These are phyloP conservation scores for Achlya hypogyna DNA, from an alignment of 352 stramenopile species.

Conservation along the genomic window DNA sequence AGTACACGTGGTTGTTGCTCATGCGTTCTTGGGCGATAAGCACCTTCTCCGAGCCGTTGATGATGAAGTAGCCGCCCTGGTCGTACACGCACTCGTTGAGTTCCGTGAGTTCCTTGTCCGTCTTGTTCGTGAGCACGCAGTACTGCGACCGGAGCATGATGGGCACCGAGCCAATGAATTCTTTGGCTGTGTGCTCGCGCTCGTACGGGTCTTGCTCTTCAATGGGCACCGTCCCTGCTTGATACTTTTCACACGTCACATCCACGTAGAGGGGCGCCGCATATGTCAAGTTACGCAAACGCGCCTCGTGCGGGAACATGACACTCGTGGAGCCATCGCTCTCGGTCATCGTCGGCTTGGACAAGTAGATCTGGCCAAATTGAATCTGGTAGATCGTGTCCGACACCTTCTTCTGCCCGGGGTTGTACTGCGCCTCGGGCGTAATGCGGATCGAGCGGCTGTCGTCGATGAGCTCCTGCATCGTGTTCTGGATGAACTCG, in stretches of 20 bases:
- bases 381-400: slow-evolving; percentile 93
- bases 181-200: slow-evolving; percentile 78
- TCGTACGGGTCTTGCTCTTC: slow-evolving; percentile 85
- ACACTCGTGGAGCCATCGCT: slow-evolving; percentile 95
- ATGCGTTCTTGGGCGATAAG: slow-evolving; percentile 99
- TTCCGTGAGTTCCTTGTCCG: slow-evolving; percentile 89
- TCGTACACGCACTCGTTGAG: slow-evolving; percentile 99
- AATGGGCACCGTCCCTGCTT: slow-evolving; percentile 38
- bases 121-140: slow-evolving; percentile 90
- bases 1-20: slow-evolving; percentile 99
- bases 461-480: slow-evolving; percentile 99
- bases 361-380: slow-evolving; percentile 98
- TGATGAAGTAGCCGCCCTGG: slow-evolving; percentile 99
- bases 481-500: slow-evolving; percentile 99
- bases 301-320: slow-evolving; percentile 99
- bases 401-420: slow-evolving; percentile 84
- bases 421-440: slow-evolving; percentile 93
- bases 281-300: slow-evolving; percentile 98
- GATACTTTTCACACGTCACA: slow-evolving; percentile 91
- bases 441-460: slow-evolving; percentile 94
- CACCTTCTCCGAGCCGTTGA: slow-evolving; percentile 96
- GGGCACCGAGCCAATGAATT: slow-evolving; percentile 97
- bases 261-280: slow-evolving; percentile 98
- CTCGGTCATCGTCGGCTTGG: slow-evolving; percentile 95
- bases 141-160: slow-evolving; percentile 98